phyloP scores from a whole-genome alignment of 768 basidiomycete genomes.

The Mrakia gelida region DNA sequence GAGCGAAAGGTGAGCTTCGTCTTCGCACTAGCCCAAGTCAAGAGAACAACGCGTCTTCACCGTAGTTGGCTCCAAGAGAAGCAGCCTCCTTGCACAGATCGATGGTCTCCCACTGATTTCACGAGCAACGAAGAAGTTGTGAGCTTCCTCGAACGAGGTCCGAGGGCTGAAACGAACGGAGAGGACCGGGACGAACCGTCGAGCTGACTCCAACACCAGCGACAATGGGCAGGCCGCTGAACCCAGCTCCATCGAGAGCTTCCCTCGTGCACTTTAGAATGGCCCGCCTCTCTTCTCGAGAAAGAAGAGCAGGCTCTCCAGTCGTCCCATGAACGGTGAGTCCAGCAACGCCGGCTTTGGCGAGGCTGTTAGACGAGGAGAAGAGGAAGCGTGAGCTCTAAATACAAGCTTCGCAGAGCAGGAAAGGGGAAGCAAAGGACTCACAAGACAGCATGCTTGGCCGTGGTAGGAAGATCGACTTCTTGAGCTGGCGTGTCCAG shows the following conservation, averaged over 20 bases:
- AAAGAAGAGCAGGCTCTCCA: constrained; percentile 25
- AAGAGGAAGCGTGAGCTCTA: background rate
- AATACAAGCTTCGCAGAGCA: background rate
- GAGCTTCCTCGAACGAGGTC: background rate
- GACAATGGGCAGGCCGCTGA: background rate
- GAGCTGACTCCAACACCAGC: constrained; percentile 10
- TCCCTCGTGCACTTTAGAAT: constrained; percentile 28
- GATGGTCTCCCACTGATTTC: constrained; percentile 32
- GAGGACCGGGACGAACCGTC: background rate
- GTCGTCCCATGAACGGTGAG: constrained; percentile 13
- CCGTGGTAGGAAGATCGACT: constrained; percentile 15
- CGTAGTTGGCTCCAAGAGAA: constrained; percentile 1
- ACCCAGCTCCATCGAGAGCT: constrained; percentile 26
- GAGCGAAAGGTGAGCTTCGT: background rate
- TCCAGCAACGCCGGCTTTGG: constrained; percentile 12
- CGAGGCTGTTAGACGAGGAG: background rate
- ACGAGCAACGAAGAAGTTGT: background rate
- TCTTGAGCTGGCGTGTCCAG: background rate
- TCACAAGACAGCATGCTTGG: constrained; percentile 18
- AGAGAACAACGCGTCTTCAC: background rate
- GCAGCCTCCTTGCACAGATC: constrained; percentile 33
- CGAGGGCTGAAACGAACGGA: no score
- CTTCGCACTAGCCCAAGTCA: background rate
- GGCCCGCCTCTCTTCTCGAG: constrained; percentile 5
- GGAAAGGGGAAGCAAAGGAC: background rate